Evolutionary conservation across 2,329 filamentous ascomycete species (phyloP).

Genomic region (Aspergillus arachidicola): DNA sequence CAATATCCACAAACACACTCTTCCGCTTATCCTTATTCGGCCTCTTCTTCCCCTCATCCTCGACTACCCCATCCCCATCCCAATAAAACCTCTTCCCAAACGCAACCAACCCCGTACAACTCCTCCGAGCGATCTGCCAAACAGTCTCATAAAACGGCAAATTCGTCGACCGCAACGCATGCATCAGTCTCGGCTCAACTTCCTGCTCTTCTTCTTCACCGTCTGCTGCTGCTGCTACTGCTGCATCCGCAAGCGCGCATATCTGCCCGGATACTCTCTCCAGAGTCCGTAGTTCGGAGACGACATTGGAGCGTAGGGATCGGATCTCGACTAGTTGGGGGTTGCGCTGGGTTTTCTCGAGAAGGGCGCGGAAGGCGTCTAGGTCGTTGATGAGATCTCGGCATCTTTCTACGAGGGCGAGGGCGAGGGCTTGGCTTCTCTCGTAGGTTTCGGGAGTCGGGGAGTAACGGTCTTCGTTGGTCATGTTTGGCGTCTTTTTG

Average conservation of each 20-base stretch:
- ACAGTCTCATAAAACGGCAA: slow-evolving; percentile 65
- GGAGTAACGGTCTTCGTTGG: neutral
- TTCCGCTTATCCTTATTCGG: slow-evolving; percentile 48
- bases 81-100: slow-evolving; percentile 61
- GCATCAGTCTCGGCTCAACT: slow-evolving; percentile 43
- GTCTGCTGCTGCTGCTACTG: slow-evolving; percentile 4
- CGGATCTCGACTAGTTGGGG: slow-evolving; percentile 54
- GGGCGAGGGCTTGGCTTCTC: slow-evolving; percentile 27
- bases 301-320: slow-evolving; percentile 51
- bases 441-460: neutral
- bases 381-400: slow-evolving; percentile 48
- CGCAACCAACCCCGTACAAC: slow-evolving; percentile 57
- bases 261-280: slow-evolving; percentile 44
- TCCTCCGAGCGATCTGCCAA: slow-evolving; percentile 63
- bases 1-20: slow-evolving; percentile 64
- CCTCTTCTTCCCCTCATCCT: slow-evolving; percentile 24
- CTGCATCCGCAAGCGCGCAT: slow-evolving; percentile 16
- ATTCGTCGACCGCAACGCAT: slow-evolving; percentile 67
- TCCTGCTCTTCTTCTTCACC: slow-evolving; percentile 20
- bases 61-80: slow-evolving; percentile 24
- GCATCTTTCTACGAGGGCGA: slow-evolving; percentile 42
- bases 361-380: slow-evolving; percentile 45
- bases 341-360: slow-evolving; percentile 45
- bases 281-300: slow-evolving; percentile 52
- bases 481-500: neutral